Conservation (phyloP, 2,329 filamentous ascomycete genomes). For the Tolypocladium ophioglossoides region DNA sequence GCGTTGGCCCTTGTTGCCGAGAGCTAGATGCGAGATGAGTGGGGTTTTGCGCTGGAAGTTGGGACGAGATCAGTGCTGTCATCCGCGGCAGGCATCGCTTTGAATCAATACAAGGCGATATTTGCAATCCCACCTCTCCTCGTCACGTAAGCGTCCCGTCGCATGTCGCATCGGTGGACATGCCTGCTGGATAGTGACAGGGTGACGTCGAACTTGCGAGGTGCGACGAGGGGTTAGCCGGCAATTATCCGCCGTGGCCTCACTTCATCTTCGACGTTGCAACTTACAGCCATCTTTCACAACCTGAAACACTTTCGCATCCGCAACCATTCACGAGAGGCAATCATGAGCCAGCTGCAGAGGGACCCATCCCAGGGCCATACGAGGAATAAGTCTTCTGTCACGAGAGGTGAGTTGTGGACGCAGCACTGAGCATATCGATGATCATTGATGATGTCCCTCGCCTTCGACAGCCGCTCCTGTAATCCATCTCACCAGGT, state of each 20-base stretch:
- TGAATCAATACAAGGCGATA: too few relatives aligned
- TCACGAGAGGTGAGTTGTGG: slow-evolving; percentile 5
- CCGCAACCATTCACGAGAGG: not conserved
- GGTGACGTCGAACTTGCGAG: not conserved
- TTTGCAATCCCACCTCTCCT: too few relatives aligned
- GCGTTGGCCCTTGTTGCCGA: too few relatives aligned
- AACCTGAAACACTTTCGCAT: not conserved
- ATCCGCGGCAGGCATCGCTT: not conserved
- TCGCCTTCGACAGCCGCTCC: not conserved
- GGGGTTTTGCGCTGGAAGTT: too few relatives aligned
- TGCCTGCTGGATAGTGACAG: not conserved
- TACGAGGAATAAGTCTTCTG: slow-evolving; percentile 3
- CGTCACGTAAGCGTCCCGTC: not conserved
- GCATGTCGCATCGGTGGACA: not conserved
- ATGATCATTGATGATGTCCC: not conserved
- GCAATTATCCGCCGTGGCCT: not conserved
- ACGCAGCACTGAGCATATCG: not conserved
- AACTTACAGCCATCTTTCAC: too few relatives aligned
- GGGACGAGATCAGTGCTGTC: too few relatives aligned
- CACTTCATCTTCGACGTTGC: not conserved
- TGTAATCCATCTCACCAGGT: not conserved
- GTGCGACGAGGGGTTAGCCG: not conserved
- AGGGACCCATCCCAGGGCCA: slow-evolving; percentile 1
- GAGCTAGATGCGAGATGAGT: too few relatives aligned
- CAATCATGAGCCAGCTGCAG: slow-evolving; percentile 2